Evolutionary conservation across 225 moss, liverwort and hornwort species (phyloP), one percentile per base, ranked within the genome.

Genomic region (Thuidium tamariscinum): DNA sequence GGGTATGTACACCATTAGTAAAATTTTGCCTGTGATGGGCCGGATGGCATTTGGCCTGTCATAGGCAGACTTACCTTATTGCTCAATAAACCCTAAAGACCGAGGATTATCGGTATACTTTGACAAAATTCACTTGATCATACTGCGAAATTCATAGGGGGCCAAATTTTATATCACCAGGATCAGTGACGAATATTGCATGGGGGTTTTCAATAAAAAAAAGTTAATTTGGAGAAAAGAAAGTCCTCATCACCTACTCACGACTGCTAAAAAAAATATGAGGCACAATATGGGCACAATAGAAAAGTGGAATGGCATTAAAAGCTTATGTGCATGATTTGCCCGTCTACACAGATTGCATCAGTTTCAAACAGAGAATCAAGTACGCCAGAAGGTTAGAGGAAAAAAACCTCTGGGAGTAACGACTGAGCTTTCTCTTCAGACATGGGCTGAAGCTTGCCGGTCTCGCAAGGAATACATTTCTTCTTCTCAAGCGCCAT

Each of bases 381-480:
- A 10, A 79, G 65, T 19, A 75, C 0, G 76, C 36, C 80, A 60
- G 41, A 51, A 59, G 51, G 46, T 41, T 60, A 18, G 57, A 83
- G 60, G 32, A 56, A 46, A 79, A 56, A 26, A 42, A 91, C 93
- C 91, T 90, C 83, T 48, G 90, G 89, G 27, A 94, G 92, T 81
- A 94, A 81, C 36, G 89, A 87, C 61, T 88, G 82, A 55, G 92
- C 94, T 74, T 86, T 85, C 76, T 92, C 94, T 74, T 89, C 86
- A 54, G 89, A 74, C 90, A 94, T 89, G 71, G 90, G 80, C 86
- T 91, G 92, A 66, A 94, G 86, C 81, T 92, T 91, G 78, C 92
- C 91, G 52, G 90, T 90, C 90, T 94, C 94, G 72, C 94, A 92
- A 42, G 92, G 94, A 44, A 92, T 77, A 73, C 94, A 92, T 60